Conservation (phyloP, 257 asterid genomes). For the Solanum sitiens region DNA sequence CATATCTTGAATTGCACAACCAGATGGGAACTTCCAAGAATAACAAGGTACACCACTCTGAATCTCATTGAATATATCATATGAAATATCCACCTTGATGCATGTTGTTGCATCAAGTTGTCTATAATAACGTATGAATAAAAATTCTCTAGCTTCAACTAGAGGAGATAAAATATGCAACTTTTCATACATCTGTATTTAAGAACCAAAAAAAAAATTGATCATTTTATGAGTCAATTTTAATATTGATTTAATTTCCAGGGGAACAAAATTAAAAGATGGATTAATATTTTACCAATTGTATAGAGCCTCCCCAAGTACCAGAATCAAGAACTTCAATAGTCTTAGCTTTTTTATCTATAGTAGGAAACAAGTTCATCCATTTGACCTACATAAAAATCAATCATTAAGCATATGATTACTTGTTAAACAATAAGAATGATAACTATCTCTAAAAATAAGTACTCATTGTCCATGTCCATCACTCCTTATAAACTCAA, state of each 20-base stretch:
- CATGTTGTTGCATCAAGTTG: constrained; percentile 40
- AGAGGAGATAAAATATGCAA: constrained; percentile 62
- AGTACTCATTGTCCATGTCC: not conserved
- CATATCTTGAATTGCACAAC: constrained; percentile 55
- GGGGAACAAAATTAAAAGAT: not conserved
- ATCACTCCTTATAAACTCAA: not conserved
- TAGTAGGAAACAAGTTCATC: constrained; percentile 48
- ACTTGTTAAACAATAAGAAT: not conserved
- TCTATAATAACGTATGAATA: constrained; percentile 39
- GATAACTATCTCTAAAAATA: not conserved
- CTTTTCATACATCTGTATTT: constrained; percentile 54
- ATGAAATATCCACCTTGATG: constrained; percentile 52
- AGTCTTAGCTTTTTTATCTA: constrained; percentile 35
- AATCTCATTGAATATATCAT: constrained; percentile 27
- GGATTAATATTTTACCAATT: not conserved
- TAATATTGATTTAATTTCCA: not conserved
- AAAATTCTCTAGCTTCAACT: constrained; percentile 60
- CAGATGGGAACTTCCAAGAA: constrained; percentile 63
- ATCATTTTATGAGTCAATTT: not conserved
- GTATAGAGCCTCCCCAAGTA: constrained; percentile 30
- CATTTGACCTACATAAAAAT: constrained; percentile 34
- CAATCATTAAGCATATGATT: not conserved
- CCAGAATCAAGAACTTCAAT: constrained; percentile 38
- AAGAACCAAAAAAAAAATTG: not conserved
- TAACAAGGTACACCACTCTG: constrained; percentile 25